Base-by-base conservation (phyloP, 129 eudicot genomes). In the Escallonia rubra region DNA sequence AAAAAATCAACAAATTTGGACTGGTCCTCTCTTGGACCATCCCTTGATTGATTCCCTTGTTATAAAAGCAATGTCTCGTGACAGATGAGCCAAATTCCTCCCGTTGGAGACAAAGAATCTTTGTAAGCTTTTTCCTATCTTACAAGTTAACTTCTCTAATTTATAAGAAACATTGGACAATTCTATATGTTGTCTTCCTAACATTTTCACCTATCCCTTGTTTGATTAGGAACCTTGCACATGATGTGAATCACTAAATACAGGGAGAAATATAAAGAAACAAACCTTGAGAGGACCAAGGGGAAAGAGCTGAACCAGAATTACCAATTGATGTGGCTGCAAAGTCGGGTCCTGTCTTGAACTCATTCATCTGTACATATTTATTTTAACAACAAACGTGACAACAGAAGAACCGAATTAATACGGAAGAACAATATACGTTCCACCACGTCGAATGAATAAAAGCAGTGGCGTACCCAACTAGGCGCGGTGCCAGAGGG, bases 271-370 rank as follows among this genome's bases (percentile, higher is more conserved):
- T 0, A 46, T 63, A 61, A 45, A 16, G 49, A 44, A 41, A 60
- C 70, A 49, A 73, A 90, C 96, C 97, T 90, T 85, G 97, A 74
- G 96, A 87, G 48, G 96, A 72, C 96, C 97, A 90, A 63, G 97
- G 82, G 47, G 95, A 84, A 44, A 80, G 72, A 38, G 84, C 83
- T 61, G 91, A 86, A 70, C 91, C 88, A 60, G 91, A 66, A 55
- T 80, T 80, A 13, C 87, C 97, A 48, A 90, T 80, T 3, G 97
- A 90, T 45, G 95, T 69, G 50, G 95, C 73, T 63, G 92, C 83
- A 53, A 87, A 90, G 80, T 87, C 80, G 46, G 97, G 89, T 3
- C 86, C 92, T 2, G 90, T 82, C 77, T 82, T 87, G 85, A 87
- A 90, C 63, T 80, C 92, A 72, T 77, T 90, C 97, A 90, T 90